phyloP scores from a whole-genome alignment of 345 rosid species.

The Citrus medica region DNA sequence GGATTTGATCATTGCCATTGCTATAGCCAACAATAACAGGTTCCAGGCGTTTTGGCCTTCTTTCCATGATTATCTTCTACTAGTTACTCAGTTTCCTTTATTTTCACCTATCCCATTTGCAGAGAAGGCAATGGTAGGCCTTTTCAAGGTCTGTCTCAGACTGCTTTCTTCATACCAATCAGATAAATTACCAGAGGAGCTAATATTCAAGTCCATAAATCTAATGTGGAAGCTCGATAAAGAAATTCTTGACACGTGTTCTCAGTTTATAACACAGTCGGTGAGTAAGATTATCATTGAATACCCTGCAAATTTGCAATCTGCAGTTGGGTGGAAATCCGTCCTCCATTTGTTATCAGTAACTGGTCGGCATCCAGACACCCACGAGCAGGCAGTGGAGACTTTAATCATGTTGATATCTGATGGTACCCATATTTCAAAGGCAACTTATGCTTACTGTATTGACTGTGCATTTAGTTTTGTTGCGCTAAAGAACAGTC shows the following conservation, averaged over 20 bases:
- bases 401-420: slow-evolving; percentile 62
- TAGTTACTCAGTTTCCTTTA: slow-evolving; percentile 68
- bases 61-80: slow-evolving; percentile 59
- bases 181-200: slow-evolving; percentile 60
- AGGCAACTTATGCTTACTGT: slow-evolving; percentile 57
- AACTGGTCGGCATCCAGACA: slow-evolving; percentile 66
- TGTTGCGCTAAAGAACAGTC: slow-evolving; percentile 63
- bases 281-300: slow-evolving; percentile 59
- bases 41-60: slow-evolving; percentile 66
- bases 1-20: slow-evolving; percentile 58
- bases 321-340: slow-evolving; percentile 80
- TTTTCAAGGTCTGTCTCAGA: slow-evolving; percentile 63
- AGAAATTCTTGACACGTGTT: slow-evolving; percentile 72
- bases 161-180: slow-evolving; percentile 43
- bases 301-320: slow-evolving; percentile 56
- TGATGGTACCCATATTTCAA: slow-evolving; percentile 39
- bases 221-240: slow-evolving; percentile 92
- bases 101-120: slow-evolving; percentile 84
- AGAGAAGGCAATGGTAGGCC: slow-evolving; percentile 61
- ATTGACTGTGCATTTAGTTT: slow-evolving; percentile 83
- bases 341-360: slow-evolving; percentile 63
- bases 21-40: slow-evolving; percentile 50
- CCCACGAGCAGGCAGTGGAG: slow-evolving; percentile 73
- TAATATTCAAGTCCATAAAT: slow-evolving; percentile 69
- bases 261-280: slow-evolving; percentile 51